Base-by-base conservation (phyloP, 371 early-diverging fungal genomes). In the Syncephalastrum racemosum region DNA sequence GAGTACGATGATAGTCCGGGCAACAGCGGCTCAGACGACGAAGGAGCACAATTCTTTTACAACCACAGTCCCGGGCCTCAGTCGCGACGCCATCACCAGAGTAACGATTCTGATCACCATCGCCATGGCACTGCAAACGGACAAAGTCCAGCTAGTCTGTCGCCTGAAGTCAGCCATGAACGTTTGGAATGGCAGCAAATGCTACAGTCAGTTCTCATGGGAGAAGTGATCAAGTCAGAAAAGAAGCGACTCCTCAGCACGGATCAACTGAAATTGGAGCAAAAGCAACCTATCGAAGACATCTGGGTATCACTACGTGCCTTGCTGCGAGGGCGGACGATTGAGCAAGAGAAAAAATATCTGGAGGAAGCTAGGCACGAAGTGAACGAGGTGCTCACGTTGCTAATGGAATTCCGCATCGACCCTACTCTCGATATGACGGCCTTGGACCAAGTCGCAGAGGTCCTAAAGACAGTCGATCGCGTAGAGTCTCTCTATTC, bases 151-250 rank as follows among this genome's bases (percentile, higher is more conserved):
- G 18, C 18, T 14, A 51, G 25, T 8, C 2, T 31, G 7, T 52
- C 63, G 18, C 68, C 72, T 16, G 84, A 81, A 53, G 76, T 80
- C 27, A 75, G 76, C 44, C 80, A 80, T 42, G 90, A 90, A 60
- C 83, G 90, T 39, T 68, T 84, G 18, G 90, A 90, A 65, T 92
- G 92, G 91, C 91, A 89, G 51, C 82, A 87, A 36, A 91, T 94
- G 92, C 77, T 94, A 6, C 82, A 89, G 25, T 89, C 91, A 4
- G 94, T 92, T 15, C 68, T 94, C 22, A 82, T 83, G 27, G 93
- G 94, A 10, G 92, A 94, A 54, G 89, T 92, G 14, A 84, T 94
- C 20, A 87, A 87, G 50, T 85, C 85, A 16, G 94, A 94, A 62
- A 90, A 89, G 60, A 81, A 80, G 54, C 80, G 90, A 25, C 60